Conservation (phyloP, 2,329 filamentous ascomycete genomes). For the Lachnellula willkommii region DNA sequence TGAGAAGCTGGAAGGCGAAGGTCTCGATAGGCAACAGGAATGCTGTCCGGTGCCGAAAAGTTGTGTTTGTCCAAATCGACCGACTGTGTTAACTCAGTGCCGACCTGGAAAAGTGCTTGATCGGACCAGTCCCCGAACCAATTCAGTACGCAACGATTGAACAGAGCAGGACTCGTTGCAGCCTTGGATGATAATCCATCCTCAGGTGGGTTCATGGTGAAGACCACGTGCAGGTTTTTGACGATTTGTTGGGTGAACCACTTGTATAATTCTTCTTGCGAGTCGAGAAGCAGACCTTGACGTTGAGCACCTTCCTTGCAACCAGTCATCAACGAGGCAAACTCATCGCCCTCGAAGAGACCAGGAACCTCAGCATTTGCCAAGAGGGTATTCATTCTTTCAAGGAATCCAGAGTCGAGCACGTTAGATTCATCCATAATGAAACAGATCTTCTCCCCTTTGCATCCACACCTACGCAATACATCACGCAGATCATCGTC, state of each 20-base stretch:
- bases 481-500: constrained; percentile 96
- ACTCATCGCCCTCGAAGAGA: constrained; percentile 98
- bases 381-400: constrained; percentile 97
- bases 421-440: constrained; percentile 99
- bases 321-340: constrained; percentile 96
- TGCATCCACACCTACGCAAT: constrained; percentile 87
- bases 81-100: constrained; percentile 90
- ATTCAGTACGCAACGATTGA: constrained; percentile 99
- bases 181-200: constrained; percentile 93
- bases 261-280: constrained; percentile 98
- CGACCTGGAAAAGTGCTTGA: constrained; percentile 96
- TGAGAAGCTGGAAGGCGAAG: constrained; percentile 81
- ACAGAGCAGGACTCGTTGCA: constrained; percentile 92
- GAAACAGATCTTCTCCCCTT: constrained; percentile 99
- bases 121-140: constrained; percentile 99
- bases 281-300: constrained; percentile 90
- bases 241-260: constrained; percentile 99
- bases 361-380: constrained; percentile 99
- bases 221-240: constrained; percentile 97
- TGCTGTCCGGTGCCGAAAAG: constrained; percentile 81
- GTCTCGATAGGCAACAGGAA: constrained; percentile 87
- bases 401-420: constrained; percentile 94
- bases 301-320: constrained; percentile 98
- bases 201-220: constrained; percentile 99
- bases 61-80: constrained; percentile 87